Evolutionary conservation across 2,329 filamentous ascomycete genomes (phyloP).

Genomic region (Penicillium thymicola): DNA sequence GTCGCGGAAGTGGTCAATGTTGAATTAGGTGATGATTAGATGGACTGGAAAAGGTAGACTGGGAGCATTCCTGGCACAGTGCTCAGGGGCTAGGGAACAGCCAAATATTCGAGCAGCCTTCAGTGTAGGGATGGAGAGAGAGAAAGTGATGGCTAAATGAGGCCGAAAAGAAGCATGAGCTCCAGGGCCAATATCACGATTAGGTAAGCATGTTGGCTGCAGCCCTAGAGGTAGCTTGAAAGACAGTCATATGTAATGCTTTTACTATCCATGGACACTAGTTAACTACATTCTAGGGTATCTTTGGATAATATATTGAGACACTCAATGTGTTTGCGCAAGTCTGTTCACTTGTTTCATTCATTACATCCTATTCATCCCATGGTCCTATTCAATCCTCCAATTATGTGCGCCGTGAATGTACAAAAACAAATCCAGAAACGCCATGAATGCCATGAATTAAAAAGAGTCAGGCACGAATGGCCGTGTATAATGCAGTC

Average conservation of each 20-base stretch:
- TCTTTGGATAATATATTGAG: too few relatives aligned
- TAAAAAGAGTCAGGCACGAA: conserved; percentile 4
- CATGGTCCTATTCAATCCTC: not conserved
- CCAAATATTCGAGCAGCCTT: not conserved
- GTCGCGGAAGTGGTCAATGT: conserved; percentile 6
- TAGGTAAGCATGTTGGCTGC: conserved; percentile 6
- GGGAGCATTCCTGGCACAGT: not conserved
- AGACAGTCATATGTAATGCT: not conserved
- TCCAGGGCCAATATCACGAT: conserved; percentile 13
- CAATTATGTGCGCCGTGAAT: conserved; percentile 8
- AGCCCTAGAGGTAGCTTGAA: too few relatives aligned
- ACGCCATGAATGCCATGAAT: conserved; percentile 7
- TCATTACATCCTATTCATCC: not conserved
- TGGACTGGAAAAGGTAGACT: not conserved
- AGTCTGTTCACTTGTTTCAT: not conserved
- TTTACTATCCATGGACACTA: not conserved
- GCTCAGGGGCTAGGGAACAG: not conserved
- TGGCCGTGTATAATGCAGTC: conserved; percentile 13
- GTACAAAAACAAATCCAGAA: conserved; percentile 4
- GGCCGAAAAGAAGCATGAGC: conserved; percentile 22
- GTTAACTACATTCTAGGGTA: not conserved
- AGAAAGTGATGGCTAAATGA: conserved; percentile 7
- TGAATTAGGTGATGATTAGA: conserved; percentile 3
- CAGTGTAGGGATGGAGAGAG: conserved; percentile 3
- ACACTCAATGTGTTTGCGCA: not conserved